A percentile compares a stretch with the other conserved stretches of the same genome.
Evolutionary conservation across 768 basidiomycete genomes (phyloP).

Genomic region (Pleurotus giganteus): DNA sequence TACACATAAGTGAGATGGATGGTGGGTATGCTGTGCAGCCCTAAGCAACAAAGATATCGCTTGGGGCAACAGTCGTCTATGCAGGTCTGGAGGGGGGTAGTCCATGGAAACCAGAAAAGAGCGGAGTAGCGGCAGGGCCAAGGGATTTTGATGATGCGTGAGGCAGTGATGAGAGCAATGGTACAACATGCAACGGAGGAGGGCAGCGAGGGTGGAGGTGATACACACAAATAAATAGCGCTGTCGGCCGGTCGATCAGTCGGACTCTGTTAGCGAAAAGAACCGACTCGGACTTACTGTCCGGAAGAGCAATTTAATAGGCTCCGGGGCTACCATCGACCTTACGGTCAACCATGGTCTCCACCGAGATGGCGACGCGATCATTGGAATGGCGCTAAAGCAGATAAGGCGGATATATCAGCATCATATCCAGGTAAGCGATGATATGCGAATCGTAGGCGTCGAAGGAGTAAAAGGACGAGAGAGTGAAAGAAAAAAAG

Average conservation of each 20-base stretch:
- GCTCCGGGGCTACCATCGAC: slow-evolving; percentile 1
- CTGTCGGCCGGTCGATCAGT: background rate
- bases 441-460: background rate
- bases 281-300: background rate
- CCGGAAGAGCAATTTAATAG: background rate
- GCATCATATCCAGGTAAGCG: background rate
- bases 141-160: background rate
- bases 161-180: background rate
- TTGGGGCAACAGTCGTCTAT: too few relatives aligned
- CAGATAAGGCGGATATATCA: background rate
- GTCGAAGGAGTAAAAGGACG: background rate
- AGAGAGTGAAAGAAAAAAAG: background rate
- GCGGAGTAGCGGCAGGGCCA: background rate
- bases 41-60: background rate
- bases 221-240: slow-evolving; percentile 9
- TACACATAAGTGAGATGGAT: background rate
- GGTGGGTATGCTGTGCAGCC: background rate
- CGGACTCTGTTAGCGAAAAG: background rate
- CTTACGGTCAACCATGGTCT: slow-evolving; percentile 9
- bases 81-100: background rate
- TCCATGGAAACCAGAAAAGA: background rate
- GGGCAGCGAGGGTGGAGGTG: background rate
- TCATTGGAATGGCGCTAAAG: slow-evolving; percentile 4
- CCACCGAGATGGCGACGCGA: slow-evolving; percentile 8
- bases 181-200: background rate